Evolutionary conservation across 2,329 filamentous ascomycete species (phyloP).

Genomic region (Akanthomyces muscarius): DNA sequence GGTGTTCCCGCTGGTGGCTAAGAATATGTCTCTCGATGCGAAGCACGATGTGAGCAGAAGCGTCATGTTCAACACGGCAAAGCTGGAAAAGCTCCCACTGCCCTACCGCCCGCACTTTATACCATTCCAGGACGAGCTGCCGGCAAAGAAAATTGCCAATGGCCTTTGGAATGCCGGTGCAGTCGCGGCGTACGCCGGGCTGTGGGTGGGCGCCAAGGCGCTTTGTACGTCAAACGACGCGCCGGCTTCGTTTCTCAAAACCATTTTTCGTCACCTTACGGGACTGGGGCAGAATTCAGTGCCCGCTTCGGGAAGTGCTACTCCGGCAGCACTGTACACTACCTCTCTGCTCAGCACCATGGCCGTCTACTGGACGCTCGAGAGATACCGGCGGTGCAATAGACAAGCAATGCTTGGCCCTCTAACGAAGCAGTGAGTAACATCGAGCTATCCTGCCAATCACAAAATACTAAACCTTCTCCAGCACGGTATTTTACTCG

Average conservation of each 20-base stretch:
- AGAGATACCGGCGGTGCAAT: constrained; percentile 7
- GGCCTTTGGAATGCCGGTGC: neutral
- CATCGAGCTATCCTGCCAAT: neutral
- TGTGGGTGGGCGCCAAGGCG: neutral
- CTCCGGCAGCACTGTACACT: neutral
- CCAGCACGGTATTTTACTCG: neutral
- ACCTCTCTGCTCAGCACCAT: neutral
- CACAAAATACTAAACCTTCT: neutral
- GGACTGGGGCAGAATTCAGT: neutral
- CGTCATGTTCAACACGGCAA: constrained; percentile 5
- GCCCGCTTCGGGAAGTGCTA: neutral
- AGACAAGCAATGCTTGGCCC: constrained; percentile 1
- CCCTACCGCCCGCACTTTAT: constrained; percentile 1
- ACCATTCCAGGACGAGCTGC: constrained; percentile 3
- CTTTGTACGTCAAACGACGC: neutral
- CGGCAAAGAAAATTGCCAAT: neutral
- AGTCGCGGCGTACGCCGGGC: neutral
- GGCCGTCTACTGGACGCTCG: constrained; percentile 5
- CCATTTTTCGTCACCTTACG: neutral
- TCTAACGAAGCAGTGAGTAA: neutral
- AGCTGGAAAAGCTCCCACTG: constrained; percentile 1
- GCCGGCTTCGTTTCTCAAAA: neutral
- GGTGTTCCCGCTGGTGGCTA: neutral
- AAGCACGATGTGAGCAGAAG: neutral
- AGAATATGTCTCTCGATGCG: neutral